Evolutionary conservation across 2,329 filamentous ascomycete species (phyloP), one percentile per base, ranked within the genome.

Genomic region (Gaeumannomyces tritici): DNA sequence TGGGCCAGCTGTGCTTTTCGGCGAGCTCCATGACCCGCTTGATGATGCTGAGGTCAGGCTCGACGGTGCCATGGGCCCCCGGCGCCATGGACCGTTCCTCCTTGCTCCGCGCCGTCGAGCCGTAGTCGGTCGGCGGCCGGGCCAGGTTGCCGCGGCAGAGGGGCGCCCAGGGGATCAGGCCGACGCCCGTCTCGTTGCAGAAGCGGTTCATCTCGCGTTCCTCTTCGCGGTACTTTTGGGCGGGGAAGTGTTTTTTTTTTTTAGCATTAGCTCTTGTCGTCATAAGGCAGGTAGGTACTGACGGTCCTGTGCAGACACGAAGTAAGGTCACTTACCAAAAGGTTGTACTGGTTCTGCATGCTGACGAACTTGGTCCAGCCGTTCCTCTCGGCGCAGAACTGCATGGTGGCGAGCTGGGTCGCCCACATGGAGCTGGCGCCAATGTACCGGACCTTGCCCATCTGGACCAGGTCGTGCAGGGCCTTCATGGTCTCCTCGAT

Each of bases 401-500:
- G 81, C 70, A 83, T 70, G 56, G 70, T 71, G 28, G 74, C 74
- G 65, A 80, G 79, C 66, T 80, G 74, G 63, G 73, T 75, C 9
- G 76, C 70, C 69, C 73, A 75, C 76, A 79, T 79, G 35, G 72
- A 75, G 21, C 70, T 74, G 5, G 77, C 73, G 35, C 77, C 78
- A 27, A 80, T 73, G 65, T 80, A 80, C 6, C 76, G 72, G 8
- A 83, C 80, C 70, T 79, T 80, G 11, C 83, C 82, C 55, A 72
- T 77, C 62, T 80, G 73, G 0, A 85, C 75, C 0, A 86, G 75
- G 64, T 85, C 82, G 61, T 86, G 80, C 11, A 84, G 70, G 3
- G 81, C 81, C 66, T 78, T 77, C 83, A 85, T 84, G 4, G 81
- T 83, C 72, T 85, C 83, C 66, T 84, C 80, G 1, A 75, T 69